phyloP scores from a whole-genome alignment of 148 eudicot species.

The Rhododendron henanense region DNA sequence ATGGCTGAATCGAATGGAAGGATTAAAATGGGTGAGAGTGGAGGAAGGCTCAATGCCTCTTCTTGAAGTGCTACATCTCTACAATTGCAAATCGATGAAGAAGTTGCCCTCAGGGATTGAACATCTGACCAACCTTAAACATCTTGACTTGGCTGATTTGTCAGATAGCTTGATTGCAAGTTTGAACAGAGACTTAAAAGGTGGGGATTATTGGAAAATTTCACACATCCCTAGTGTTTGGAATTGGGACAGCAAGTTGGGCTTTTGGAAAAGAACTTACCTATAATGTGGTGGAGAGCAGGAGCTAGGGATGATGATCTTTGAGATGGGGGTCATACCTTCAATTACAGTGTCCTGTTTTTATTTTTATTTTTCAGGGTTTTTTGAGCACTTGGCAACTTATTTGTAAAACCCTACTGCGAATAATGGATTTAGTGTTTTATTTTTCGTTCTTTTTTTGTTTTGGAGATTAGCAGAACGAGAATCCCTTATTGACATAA shows the following conservation, averaged over 20 bases:
- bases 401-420: too few relatives aligned
- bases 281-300: too few relatives aligned
- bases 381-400: too few relatives aligned
- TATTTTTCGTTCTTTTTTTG: not conserved
- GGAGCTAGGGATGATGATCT: not conserved
- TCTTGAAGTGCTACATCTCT: accelerated
- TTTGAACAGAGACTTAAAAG: not conserved
- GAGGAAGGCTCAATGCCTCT: not conserved
- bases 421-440: too few relatives aligned
- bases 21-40: not conserved
- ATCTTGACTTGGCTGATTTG: not conserved
- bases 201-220: not conserved
- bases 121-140: conserved; percentile 5
- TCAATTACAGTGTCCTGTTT: not conserved
- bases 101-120: conserved; percentile 9
- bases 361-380: not conserved
- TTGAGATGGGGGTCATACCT: not conserved
- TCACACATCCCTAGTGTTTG: accelerated
- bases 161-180: not conserved
- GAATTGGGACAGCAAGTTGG: accelerated
- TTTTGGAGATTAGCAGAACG: not conserved
- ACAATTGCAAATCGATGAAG: not conserved
- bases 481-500: not conserved
- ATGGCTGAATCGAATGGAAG: not conserved
- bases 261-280: not conserved